Evolutionary conservation across 1,284 basidiomycete species (phyloP), one percentile per base, ranked within the genome.

Genomic region (Sphaerobolus stellatus): DNA sequence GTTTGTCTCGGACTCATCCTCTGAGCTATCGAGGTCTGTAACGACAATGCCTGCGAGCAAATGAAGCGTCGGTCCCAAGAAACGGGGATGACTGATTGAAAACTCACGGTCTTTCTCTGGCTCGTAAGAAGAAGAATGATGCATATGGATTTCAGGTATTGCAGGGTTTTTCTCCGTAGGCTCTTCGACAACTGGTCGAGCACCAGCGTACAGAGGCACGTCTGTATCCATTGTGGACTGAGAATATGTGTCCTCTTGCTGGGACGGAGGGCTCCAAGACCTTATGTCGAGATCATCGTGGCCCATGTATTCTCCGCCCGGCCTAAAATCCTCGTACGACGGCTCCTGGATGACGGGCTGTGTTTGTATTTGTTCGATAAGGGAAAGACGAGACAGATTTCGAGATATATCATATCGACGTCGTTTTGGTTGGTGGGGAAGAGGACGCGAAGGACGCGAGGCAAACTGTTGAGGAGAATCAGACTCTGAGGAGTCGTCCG

Each of bases 61-160:
- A 31, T 27, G 54, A 29, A 52, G 18, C 28, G 18, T 50, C 48
- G 13, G n/a, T 52, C 56, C 11, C 44, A 56, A 41, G 40, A 5
- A 25, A 52, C 28, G 28, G 43, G 38, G 34, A 30, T n/a, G n/a
- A n/a, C n/a, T n/a, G n/a, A n/a, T n/a, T 34, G 48, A 44, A 44
- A 13, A 79, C 83, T 63, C 67, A 86, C 84, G 78, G 65, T 87
- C 82, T 61, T 79, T 83, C 63, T 86, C 85, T 7, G 80, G 76
- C 62, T 89, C 84, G 61, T 85, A 87, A 82, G 83, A 86, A 18
- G 81, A 80, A 11, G 75, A 75, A 3, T 68, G 63, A 56, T 75
- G 80, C 86, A 88, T 89, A 50, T 75, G 78, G 7, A 83, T 69
- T 58, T 87, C 84, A 48, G 62, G 62, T 18, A 43, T 48, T 5